Evolutionary conservation across 2,329 filamentous ascomycete species (phyloP), one percentile per base, ranked within the genome.

Genomic region (Penicillium nordicum): DNA sequence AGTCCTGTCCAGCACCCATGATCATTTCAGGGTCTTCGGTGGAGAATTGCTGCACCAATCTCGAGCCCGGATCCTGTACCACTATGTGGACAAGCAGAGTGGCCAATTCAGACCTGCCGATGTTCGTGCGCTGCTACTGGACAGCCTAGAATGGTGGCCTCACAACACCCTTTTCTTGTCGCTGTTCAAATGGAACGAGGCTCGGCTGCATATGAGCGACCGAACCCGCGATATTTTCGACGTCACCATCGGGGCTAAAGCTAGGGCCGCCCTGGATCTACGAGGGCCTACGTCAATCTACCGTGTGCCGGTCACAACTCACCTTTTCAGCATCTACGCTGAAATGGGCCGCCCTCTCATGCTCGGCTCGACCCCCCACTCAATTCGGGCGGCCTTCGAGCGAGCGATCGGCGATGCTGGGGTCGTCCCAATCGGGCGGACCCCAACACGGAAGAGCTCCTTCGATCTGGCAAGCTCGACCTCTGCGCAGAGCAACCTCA

Each of bases 161-260:
- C 78, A 79, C 47, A 97, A 96, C 74, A 89, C 85, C 1, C 79
- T 90, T 6, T 87, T 97, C 59, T 80, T 95, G 1, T 79, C 82
- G 1, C 75, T 94, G 0, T 88, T 88, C 61, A 82, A 86, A n/a
- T 89, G 87, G 79, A 86, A 89, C 59, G 87, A 93, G 68, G 80
- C 84, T 2, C 84, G 87, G 8, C 84, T 90, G 42, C 83, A 87
- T 25, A 81, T 94, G 52, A 84, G 91, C 59, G 89, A 95, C 63
- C 88, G 90, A 18, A 84, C 95, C 21, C 85, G 89, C n/a, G 79
- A 82, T 6, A 76, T 92, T 11, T 74, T 80, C 21, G 70, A 76
- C 34, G 58, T 69, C n/a, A 57, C 63, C 23, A 62, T 30, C 23
- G 48, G 48, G 9, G 34, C 43, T 10, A 40, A 25, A 21, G 36